phyloP scores from a whole-genome alignment of 495 filamentous ascomycete species.

The Emericellopsis terricola region DNA sequence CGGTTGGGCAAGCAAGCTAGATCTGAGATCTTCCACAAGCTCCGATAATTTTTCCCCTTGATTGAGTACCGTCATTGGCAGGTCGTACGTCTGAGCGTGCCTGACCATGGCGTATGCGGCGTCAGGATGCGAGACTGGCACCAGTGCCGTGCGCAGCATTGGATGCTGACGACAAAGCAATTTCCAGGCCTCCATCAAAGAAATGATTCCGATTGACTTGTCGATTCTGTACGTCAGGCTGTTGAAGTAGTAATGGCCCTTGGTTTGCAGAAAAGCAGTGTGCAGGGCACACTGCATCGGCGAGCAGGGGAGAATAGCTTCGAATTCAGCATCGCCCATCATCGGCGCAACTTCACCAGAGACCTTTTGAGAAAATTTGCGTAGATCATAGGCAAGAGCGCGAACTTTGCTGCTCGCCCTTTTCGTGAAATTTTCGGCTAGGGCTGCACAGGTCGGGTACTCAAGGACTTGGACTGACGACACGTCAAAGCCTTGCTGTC shows the following conservation, averaged over 20 bases:
- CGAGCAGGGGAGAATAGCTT: slow-evolving; percentile 43
- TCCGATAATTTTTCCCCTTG: no score
- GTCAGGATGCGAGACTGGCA: slow-evolving; percentile 35
- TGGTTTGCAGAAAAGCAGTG: slow-evolving; percentile 35
- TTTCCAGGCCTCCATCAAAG: slow-evolving; percentile 37
- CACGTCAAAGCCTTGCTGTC: slow-evolving; percentile 34
- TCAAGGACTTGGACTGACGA: slow-evolving; percentile 53
- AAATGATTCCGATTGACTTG: slow-evolving; percentile 1
- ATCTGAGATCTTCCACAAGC: neutral
- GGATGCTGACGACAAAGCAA: slow-evolving; percentile 31
- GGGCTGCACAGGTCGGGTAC: slow-evolving; percentile 29
- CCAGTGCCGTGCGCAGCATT: slow-evolving; percentile 57
- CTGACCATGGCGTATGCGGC: slow-evolving; percentile 51
- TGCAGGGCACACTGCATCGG: slow-evolving; percentile 46
- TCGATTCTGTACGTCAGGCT: slow-evolving; percentile 28
- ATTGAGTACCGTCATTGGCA: neutral
- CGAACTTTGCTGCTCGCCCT: neutral
- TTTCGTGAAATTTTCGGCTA: slow-evolving; percentile 10
- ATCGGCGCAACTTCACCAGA: no score
- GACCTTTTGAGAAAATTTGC: slow-evolving; percentile 14
- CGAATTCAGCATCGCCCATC: slow-evolving; percentile 9
- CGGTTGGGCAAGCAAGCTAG: slow-evolving; percentile 4
- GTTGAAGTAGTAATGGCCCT: slow-evolving; percentile 44
- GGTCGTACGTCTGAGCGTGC: slow-evolving; percentile 10
- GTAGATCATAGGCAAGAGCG: slow-evolving; percentile 20